Evolutionary conservation across 108 stramenopile genomes (phyloP).

Genomic region (Cyclostephanos tholiformis): DNA sequence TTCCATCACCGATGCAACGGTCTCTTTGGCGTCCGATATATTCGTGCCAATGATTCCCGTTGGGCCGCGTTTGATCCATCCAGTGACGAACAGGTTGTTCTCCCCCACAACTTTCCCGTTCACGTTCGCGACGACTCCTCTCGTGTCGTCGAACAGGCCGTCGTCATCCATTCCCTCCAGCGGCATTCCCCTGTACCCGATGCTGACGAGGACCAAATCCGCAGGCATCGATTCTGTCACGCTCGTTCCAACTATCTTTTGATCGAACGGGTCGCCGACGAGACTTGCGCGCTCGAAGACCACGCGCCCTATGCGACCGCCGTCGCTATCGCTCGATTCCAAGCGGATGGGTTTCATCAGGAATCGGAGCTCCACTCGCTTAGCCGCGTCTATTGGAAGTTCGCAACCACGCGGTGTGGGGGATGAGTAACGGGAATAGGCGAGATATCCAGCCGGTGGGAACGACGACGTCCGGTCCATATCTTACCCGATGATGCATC

Average conservation of each 20-base stretch:
- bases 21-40: slow-evolving; percentile 89
- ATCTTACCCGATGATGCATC: slow-evolving; percentile 10
- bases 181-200: slow-evolving; percentile 92
- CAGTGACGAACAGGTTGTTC: slow-evolving; percentile 87
- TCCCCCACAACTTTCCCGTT: slow-evolving; percentile 73
- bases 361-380: slow-evolving; percentile 85
- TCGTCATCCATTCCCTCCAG: slow-evolving; percentile 67
- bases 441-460: not conserved
- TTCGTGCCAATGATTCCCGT: slow-evolving; percentile 98
- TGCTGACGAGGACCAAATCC: slow-evolving; percentile 76
- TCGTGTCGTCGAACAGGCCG: slow-evolving; percentile 63
- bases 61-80: slow-evolving; percentile 98
- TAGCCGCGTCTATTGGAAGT: slow-evolving; percentile 16
- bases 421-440: not conserved
- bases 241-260: slow-evolving; percentile 78
- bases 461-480: not conserved
- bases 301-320: slow-evolving; percentile 53
- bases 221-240: slow-evolving; percentile 59
- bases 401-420: not conserved
- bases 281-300: slow-evolving; percentile 82
- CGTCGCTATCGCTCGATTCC: slow-evolving; percentile 42
- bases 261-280: slow-evolving; percentile 73
- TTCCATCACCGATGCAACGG: slow-evolving; percentile 81
- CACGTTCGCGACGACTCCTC: slow-evolving; percentile 63
- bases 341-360: slow-evolving; percentile 79